Evolutionary conservation across 179 eudicot genomes (phyloP), one percentile per base, ranked within the genome.

Genomic region (Silene vulgaris): DNA sequence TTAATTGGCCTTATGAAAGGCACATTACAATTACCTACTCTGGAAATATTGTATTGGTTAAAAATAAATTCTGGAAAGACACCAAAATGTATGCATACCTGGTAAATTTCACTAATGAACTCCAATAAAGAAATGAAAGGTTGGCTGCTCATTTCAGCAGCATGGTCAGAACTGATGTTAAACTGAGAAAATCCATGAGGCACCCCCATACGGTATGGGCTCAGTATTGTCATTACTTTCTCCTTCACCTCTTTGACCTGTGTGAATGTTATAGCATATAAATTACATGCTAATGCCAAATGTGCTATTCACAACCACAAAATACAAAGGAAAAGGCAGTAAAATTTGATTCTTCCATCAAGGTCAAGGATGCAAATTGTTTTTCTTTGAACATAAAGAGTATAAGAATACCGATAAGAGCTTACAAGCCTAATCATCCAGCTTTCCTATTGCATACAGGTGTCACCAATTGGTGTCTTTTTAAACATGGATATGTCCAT

Each of bases 231-330:
- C 97, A 92, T 90, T 30, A 91, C 96, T 81, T 87, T 92, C 83
- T 92, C 99, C 84, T 92, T 95, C 65, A 88, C 82, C 84, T 92
- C 99, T 82, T 95, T 95, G 5, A 95, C 93, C 99, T 95, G 84
- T 56, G 74, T 60, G 28, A 78, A 61, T 52, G 37, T 72, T 30
- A 65, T 28, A 65, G 63, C 1, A 69, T 16, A 43, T 71, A 50
- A 71, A 52, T 50, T 48, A 28, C 74, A 23, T 14, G 59, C 17
- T 20, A 23, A 71, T 35, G 17, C 26, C 8, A 67, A 17, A 67
- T 71, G 40, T 26, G 43, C 20, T 6, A 72, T 8, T 29, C 45
- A 26, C 59, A 71, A 23, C 59, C 61, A 71, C 59, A 71, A 16
- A 65, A 69, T 21, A 17, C 20, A 16, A 71, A 14, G 40, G 37